A percentile compares a stretch with the other conserved stretches of the same genome.
Conservation (phyloP, 2,329 filamentous ascomycete genomes). For the Venturia aucupariae region DNA sequence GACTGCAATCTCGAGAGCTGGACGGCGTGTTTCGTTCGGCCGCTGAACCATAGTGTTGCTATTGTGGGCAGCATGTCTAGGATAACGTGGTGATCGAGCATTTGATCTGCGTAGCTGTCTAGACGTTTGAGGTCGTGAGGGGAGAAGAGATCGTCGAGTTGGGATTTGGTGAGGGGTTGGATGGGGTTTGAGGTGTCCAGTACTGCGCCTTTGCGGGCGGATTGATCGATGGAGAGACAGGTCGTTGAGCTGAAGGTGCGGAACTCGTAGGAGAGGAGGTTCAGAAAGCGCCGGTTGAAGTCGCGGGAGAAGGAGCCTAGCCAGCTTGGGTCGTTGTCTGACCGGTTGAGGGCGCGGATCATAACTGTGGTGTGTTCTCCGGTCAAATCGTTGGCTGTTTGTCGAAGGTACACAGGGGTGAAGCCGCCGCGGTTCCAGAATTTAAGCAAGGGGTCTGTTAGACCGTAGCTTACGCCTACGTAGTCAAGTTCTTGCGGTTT, state of each 20-base stretch:
- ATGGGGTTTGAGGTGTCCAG: slow-evolving; percentile 38
- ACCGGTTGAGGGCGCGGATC: slow-evolving; percentile 65
- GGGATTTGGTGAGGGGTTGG: slow-evolving; percentile 56
- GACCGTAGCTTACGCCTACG: slow-evolving; percentile 86
- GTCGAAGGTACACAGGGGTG: slow-evolving; percentile 82
- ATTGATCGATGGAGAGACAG: slow-evolving; percentile 81
- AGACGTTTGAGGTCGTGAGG: slow-evolving; percentile 93
- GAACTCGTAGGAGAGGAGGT: slow-evolving; percentile 88
- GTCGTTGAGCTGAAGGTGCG: slow-evolving; percentile 67
- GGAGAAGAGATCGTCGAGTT: slow-evolving; percentile 69
- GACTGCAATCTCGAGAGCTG: slow-evolving; percentile 75
- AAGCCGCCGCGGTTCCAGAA: slow-evolving; percentile 93
- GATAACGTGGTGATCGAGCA: slow-evolving; percentile 96
- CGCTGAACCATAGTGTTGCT: slow-evolving; percentile 75
- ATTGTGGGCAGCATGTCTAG: slow-evolving; percentile 82
- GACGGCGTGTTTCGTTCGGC: slow-evolving; percentile 57
- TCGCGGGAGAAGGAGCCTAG: slow-evolving; percentile 84
- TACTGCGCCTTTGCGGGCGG: slow-evolving; percentile 64
- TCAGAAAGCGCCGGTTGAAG: slow-evolving; percentile 89
- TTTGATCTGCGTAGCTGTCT: slow-evolving; percentile 91
- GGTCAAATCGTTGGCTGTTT: slow-evolving; percentile 92
- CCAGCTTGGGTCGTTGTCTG: slow-evolving; percentile 65
- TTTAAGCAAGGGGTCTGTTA: slow-evolving; percentile 79
- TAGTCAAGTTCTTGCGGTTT: slow-evolving; percentile 78
- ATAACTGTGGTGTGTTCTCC: slow-evolving; percentile 98